Evolutionary conservation across 345 rosid genomes (phyloP).

Genomic region (Noccaea bulbosa): DNA sequence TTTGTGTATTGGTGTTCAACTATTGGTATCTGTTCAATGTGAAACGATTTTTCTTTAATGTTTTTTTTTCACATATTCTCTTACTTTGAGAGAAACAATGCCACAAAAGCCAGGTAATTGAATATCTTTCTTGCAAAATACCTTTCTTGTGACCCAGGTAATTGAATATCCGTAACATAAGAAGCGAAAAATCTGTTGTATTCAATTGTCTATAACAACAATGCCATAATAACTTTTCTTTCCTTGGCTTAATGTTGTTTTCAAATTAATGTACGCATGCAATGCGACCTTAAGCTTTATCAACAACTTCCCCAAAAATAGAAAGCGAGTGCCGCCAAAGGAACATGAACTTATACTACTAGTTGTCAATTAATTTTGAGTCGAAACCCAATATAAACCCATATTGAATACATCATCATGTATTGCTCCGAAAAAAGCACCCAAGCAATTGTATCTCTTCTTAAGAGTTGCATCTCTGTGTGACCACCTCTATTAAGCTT

Average conservation of each 20-base stretch:
- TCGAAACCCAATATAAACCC: too few relatives aligned
- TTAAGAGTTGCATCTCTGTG: too few relatives aligned
- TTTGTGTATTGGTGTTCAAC: constrained; percentile 11
- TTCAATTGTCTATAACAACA: neutral
- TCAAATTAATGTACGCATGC: too few relatives aligned
- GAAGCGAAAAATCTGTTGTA: neutral
- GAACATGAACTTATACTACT: too few relatives aligned
- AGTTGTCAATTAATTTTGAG: too few relatives aligned
- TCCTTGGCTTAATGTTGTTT: neutral
- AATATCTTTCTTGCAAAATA: neutral
- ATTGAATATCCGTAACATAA: neutral
- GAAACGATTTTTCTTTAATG: neutral
- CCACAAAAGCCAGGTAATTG: neutral
- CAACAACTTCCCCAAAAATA: too few relatives aligned
- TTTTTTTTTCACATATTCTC: neutral
- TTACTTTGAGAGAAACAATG: neutral
- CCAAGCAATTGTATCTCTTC: too few relatives aligned
- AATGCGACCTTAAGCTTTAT: too few relatives aligned
- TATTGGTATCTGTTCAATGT: neutral
- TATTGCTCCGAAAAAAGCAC: too few relatives aligned
- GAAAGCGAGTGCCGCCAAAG: too few relatives aligned
- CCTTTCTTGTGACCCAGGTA: neutral
- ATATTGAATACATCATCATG: too few relatives aligned
- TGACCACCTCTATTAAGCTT: too few relatives aligned
- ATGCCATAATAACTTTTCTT: neutral